Evolutionary conservation across 768 basidiomycete species (phyloP).

Genomic region (Coprinopsis marcescibilis): DNA sequence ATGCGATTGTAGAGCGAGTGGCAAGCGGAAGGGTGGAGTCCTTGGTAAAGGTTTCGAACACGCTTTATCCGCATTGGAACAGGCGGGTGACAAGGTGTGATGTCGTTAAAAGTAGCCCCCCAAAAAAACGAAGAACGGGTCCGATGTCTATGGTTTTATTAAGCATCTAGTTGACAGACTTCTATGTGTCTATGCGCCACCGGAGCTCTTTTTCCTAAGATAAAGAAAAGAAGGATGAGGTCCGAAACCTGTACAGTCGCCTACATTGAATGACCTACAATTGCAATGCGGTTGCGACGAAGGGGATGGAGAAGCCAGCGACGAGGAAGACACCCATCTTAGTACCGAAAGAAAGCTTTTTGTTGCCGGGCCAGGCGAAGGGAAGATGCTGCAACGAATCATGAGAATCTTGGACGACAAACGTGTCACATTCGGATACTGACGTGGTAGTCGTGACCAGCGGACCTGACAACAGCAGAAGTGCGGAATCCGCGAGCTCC

Average conservation of each 20-base stretch:
- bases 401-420: conserved; percentile 5
- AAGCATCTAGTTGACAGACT: too few relatives aligned
- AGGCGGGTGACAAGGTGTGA: conserved; percentile 18
- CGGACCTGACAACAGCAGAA: conserved; percentile 33
- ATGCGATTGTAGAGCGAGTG: conserved; percentile 59
- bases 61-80: conserved; percentile 18
- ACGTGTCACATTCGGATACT: conserved; percentile 14
- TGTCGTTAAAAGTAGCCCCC: neutral
- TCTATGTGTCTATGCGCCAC: conserved; percentile 18
- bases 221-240: neutral
- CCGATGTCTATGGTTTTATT: too few relatives aligned
- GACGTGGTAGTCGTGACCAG: conserved; percentile 56
- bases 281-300: conserved; percentile 56
- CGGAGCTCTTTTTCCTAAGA: conserved; percentile 40
- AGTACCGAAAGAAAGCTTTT: conserved; percentile 41
- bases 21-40: conserved; percentile 29
- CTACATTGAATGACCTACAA: conserved; percentile 42
- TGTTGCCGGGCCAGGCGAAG: conserved; percentile 47
- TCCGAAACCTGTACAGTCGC: conserved; percentile 1
- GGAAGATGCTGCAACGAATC: conserved; percentile 43
- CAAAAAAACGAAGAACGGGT: neutral
- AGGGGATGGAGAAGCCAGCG: conserved; percentile 62
- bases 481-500: conserved; percentile 33
- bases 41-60: conserved; percentile 23
- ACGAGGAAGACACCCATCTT: conserved; percentile 45